These are phyloP conservation scores for Fonsecaea monophora DNA, from an alignment of 2,329 filamentous ascomycete genomes.

Conservation along the genomic window DNA sequence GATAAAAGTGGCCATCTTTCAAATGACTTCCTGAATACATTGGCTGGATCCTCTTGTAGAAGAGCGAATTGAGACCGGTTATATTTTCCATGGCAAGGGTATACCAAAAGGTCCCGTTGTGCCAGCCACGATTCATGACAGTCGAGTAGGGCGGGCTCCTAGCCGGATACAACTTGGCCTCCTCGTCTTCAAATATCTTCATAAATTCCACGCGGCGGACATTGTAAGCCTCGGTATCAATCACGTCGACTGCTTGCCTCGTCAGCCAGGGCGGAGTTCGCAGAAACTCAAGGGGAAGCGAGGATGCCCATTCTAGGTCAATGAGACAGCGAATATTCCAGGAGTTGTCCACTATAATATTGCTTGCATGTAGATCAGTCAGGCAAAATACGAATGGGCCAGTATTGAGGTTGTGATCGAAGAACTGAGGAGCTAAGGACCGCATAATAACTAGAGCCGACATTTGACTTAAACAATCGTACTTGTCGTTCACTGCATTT, in stretches of 20 bases:
- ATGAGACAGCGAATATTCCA: slow-evolving; percentile 42
- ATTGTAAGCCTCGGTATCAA: background rate
- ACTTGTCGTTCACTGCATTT: slow-evolving; percentile 36
- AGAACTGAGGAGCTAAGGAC: slow-evolving; percentile 42
- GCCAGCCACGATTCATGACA: too few relatives aligned
- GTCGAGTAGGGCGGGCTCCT: too few relatives aligned
- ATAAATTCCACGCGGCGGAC: background rate
- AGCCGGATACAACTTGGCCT: background rate
- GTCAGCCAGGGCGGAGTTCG: slow-evolving; percentile 38
- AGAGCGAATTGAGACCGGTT: too few relatives aligned
- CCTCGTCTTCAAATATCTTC: background rate
- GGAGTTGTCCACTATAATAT: slow-evolving; percentile 42
- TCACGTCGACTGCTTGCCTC: background rate
- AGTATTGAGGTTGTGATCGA: slow-evolving; percentile 41
- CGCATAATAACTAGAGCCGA: slow-evolving; percentile 42
- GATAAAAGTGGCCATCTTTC: too few relatives aligned
- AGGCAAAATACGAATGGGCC: slow-evolving; percentile 48
- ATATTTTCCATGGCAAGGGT: too few relatives aligned
- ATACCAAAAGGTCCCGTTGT: too few relatives aligned
- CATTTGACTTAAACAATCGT: slow-evolving; percentile 30
- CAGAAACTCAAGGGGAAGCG: slow-evolving; percentile 37
- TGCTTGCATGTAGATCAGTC: slow-evolving; percentile 51
- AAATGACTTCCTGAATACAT: too few relatives aligned
- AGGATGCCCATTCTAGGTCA: slow-evolving; percentile 43
- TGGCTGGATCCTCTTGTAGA: too few relatives aligned